A percentile compares a stretch with the other conserved stretches of the same genome.
Evolutionary conservation across 495 filamentous ascomycete genomes (phyloP).

Genomic region (Trichoderma orchidacearum): DNA sequence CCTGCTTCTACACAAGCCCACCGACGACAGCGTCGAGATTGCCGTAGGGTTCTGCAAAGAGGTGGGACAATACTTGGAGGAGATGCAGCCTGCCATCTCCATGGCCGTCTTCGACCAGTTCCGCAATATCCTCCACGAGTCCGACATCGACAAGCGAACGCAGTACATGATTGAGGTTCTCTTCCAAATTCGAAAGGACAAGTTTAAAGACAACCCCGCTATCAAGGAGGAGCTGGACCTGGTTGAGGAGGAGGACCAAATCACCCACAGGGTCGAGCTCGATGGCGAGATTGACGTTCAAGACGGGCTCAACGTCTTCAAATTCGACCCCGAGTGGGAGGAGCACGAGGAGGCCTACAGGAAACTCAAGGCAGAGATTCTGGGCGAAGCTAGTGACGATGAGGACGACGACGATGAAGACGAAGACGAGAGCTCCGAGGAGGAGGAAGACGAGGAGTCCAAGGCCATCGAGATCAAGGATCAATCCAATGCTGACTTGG

Average conservation of each 20-base stretch:
- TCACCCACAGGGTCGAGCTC: conserved; percentile 69
- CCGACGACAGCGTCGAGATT: conserved; percentile 96
- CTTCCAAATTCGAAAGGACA: conserved; percentile 92
- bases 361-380: conserved; percentile 79
- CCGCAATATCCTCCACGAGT: conserved; percentile 85
- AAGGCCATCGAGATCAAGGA: conserved; percentile 88
- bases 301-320: conserved; percentile 88
- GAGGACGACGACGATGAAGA: conserved; percentile 57
- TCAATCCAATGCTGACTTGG: conserved; percentile 87
- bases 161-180: conserved; percentile 99
- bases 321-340: conserved; percentile 80
- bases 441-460: conserved; percentile 56
- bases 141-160: conserved; percentile 87
- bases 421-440: conserved; percentile 66
- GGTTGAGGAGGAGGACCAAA: conserved; percentile 94
- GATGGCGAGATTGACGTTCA: conserved; percentile 73
- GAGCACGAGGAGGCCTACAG: conserved; percentile 83
- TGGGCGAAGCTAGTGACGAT: conserved; percentile 78
- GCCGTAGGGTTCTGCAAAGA: conserved; percentile 84
- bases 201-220: conserved; percentile 86
- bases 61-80: conserved; percentile 85
- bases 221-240: conserved; percentile 89
- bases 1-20: conserved; percentile 81
- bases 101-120: conserved; percentile 91
- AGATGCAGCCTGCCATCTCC: conserved; percentile 77